Percentiles rank a stretch among this genome's conserved stretches.
Evolutionary conservation across 2,329 filamentous ascomycete genomes (phyloP).

Genomic region (Clarireedia monteithiana): DNA sequence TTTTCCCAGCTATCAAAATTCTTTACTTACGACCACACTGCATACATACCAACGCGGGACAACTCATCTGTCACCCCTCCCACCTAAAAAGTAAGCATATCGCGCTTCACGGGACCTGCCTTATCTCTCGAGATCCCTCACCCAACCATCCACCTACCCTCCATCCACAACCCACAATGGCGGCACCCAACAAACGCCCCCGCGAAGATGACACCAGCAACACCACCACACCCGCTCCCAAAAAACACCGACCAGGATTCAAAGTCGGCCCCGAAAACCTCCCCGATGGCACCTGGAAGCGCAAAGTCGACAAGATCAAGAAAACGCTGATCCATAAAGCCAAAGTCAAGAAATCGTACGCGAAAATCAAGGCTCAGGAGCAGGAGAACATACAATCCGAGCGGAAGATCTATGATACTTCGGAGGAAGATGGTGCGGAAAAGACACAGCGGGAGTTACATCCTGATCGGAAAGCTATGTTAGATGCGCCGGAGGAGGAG

Average conservation of each 20-base stretch:
- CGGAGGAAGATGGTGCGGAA: background rate
- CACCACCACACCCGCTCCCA: constrained; percentile 33
- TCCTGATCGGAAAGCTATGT: constrained; percentile 51
- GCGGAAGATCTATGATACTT: background rate
- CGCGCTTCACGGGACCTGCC: no score
- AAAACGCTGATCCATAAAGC: constrained; percentile 82
- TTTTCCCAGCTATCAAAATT: background rate
- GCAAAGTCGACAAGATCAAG: constrained; percentile 90
- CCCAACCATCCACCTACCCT: background rate
- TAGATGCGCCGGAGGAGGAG: constrained; percentile 35
- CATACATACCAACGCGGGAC: background rate
- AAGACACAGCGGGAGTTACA: constrained; percentile 41
- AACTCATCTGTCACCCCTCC: no score
- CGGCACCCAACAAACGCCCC: constrained; percentile 48
- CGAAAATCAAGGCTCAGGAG: constrained; percentile 64
- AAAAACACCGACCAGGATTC: constrained; percentile 64
- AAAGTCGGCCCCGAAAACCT: constrained; percentile 82
- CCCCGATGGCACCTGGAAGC: constrained; percentile 79
- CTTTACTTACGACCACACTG: background rate
- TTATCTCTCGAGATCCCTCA: background rate
- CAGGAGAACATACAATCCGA: background rate
- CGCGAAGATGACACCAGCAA: constrained; percentile 36
- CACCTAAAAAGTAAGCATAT: no score
- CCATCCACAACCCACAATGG: constrained; percentile 39
- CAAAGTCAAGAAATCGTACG: constrained; percentile 87